Evolutionary conservation across 306 rosid genomes (phyloP), one percentile per base, ranked within the genome.

Genomic region (Dalbergia cultrata): DNA sequence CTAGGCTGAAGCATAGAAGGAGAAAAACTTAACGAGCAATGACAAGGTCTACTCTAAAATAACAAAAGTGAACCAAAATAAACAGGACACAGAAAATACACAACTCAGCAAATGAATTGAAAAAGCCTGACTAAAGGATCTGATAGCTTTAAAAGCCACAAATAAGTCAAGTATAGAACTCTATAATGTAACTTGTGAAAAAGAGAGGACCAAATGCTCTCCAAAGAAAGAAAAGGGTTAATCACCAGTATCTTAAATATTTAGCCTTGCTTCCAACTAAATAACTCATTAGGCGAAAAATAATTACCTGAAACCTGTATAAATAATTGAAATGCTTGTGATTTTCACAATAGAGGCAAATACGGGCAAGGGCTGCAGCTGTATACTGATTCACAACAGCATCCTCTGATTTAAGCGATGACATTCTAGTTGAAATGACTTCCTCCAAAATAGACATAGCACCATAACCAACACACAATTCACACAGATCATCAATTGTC

Each of bases 371-470:
- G 67, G 97, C 94, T 18, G 88, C 80, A 39, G 79, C 82, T 50
- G 89, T 95, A 86, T 93, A 83, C 81, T 89, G 92, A 83, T 83
- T 89, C 78, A 63, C 88, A 34, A 86, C 84, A 71, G 76, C 84
- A 78, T 90, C 97, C 83, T 82, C 83, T 37, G 80, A 84, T 34
- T 89, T 75, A 75, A 82, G 49, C 52, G 90, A 86, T 75, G 92
- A 87, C 88, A 93, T 85, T 86, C 93, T 92, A 75, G 89, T 75
- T 75, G 97, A 91, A 78, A 93, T 86, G 70, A 95, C 95, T 82
- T 95, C 99, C 91, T 91, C 99, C 87, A 95, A 82, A 62, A 89
- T 82, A 81, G 91, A 73, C 94, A 93, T 93, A 34, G 97, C 95
- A 64, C 91, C 97, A 88, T 90, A 92, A 75, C 95, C 91, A 80